Percentiles rank a stretch among this genome's conserved stretches.
These are phyloP conservation scores for Fusarium sp. DNA, from an alignment of 2,329 filamentous ascomycete species.

Conservation along the genomic window DNA sequence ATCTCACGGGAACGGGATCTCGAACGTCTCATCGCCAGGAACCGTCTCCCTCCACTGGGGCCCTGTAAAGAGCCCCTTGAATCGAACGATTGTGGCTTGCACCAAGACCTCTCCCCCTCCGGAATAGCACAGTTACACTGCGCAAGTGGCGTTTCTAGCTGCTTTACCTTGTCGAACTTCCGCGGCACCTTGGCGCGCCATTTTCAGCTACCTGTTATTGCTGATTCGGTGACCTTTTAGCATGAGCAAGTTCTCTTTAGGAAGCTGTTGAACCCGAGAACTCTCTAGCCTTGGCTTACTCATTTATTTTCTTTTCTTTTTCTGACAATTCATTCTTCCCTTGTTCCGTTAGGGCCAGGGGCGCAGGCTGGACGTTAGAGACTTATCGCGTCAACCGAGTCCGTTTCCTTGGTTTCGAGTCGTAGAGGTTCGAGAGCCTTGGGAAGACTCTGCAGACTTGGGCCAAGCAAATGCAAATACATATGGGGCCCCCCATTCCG, in stretches of 20 bases:
- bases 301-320: not conserved
- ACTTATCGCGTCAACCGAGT: not conserved
- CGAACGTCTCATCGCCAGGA: not conserved
- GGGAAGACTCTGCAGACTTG: not conserved
- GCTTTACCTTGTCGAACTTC: not conserved
- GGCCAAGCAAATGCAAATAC: not conserved
- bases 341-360: not conserved
- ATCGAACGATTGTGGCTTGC: slow-evolving; percentile 5
- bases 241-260: not conserved
- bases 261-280: not conserved
- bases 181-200: not conserved
- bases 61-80: not conserved
- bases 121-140: not conserved
- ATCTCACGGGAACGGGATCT: not conserved
- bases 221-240: not conserved
- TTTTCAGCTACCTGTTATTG: not conserved
- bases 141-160: not conserved
- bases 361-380: not conserved
- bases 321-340: not conserved
- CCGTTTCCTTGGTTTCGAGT: not conserved
- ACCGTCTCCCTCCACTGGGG: not conserved
- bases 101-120: not conserved
- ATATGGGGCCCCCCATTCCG: not conserved
- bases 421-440: not conserved
- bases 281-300: not conserved